Conservation (phyloP, 768 basidiomycete species). For the Nevesoporus exiguus region DNA sequence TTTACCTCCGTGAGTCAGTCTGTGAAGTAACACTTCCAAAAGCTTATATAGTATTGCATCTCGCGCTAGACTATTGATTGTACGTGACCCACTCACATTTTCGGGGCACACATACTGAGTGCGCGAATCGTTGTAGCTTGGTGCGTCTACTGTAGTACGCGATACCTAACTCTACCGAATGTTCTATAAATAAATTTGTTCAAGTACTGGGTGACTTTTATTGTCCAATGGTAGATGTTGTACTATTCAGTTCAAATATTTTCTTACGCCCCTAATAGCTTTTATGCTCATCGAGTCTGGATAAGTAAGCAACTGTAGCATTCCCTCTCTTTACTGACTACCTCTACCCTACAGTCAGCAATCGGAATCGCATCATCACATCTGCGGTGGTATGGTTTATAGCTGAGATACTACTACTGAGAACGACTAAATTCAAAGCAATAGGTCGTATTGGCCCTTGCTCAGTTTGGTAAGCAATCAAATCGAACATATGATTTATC, state of each 20-base stretch:
- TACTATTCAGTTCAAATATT: background rate
- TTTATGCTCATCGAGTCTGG: slow-evolving; percentile 27
- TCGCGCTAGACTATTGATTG: slow-evolving; percentile 3
- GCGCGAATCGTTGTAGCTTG: slow-evolving; percentile 1
- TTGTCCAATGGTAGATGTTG: slow-evolving; percentile 18
- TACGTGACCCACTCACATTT: background rate
- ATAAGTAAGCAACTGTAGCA: slow-evolving; percentile 16
- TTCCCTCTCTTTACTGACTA: background rate
- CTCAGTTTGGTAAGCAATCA: slow-evolving; percentile 16
- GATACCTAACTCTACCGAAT: background rate
- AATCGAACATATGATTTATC: background rate
- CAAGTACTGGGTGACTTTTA: slow-evolving; percentile 18
- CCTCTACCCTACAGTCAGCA: slow-evolving; percentile 13
- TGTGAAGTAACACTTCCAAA: background rate
- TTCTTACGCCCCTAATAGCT: slow-evolving; percentile 11
- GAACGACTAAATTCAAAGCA: slow-evolving; percentile 1
- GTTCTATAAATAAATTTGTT: background rate
- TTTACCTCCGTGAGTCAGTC: slow-evolving; percentile 8
- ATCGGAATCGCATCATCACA: slow-evolving; percentile 13
- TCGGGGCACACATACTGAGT: background rate
- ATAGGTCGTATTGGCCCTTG: slow-evolving; percentile 6
- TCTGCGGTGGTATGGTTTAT: slow-evolving; percentile 12
- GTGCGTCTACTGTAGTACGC: slow-evolving; percentile 3
- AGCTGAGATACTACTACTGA: background rate
- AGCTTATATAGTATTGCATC: background rate